Evolutionary conservation across 768 basidiomycete species (phyloP).

Genomic region (Leccinum incarnatum): DNA sequence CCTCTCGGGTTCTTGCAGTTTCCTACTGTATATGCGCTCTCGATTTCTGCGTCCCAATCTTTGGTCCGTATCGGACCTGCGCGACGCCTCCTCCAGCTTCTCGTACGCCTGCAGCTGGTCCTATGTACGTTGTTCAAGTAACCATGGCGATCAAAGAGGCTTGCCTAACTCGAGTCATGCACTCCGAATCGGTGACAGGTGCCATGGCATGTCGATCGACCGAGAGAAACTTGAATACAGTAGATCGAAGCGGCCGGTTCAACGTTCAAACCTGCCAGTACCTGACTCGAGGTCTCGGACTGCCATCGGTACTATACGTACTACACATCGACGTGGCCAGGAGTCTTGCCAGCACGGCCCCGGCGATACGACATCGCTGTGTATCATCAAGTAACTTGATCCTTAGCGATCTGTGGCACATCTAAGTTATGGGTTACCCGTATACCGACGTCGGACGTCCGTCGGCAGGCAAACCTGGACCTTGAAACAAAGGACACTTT

Average conservation of each 20-base stretch:
- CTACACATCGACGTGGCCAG: neutral
- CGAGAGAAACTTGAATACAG: neutral
- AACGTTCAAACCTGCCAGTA: neutral
- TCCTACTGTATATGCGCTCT: constrained; percentile 8
- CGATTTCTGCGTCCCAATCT: constrained; percentile 31
- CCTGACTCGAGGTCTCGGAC: neutral
- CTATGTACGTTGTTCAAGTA: neutral
- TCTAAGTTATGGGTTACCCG: too few relatives aligned
- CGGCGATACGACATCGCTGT: too few relatives aligned
- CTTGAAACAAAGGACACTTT: too few relatives aligned
- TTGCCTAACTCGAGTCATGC: neutral
- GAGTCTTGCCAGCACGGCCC: neutral
- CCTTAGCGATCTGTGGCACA: too few relatives aligned
- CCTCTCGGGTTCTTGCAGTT: constrained; percentile 26
- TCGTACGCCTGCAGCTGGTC: constrained; percentile 39
- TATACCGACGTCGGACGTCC: too few relatives aligned
- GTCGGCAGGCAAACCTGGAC: too few relatives aligned
- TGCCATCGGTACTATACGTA: neutral
- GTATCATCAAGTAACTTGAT: too few relatives aligned
- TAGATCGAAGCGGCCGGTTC: too few relatives aligned
- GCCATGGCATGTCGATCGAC: neutral
- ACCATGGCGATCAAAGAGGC: neutral
- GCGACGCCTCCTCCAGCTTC: constrained; percentile 31
- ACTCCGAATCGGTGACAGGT: neutral
- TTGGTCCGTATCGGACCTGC: constrained; percentile 9